Evolutionary conservation across 768 basidiomycete genomes (phyloP).

Genomic region (Cystobasidiopsis lactophilus): DNA sequence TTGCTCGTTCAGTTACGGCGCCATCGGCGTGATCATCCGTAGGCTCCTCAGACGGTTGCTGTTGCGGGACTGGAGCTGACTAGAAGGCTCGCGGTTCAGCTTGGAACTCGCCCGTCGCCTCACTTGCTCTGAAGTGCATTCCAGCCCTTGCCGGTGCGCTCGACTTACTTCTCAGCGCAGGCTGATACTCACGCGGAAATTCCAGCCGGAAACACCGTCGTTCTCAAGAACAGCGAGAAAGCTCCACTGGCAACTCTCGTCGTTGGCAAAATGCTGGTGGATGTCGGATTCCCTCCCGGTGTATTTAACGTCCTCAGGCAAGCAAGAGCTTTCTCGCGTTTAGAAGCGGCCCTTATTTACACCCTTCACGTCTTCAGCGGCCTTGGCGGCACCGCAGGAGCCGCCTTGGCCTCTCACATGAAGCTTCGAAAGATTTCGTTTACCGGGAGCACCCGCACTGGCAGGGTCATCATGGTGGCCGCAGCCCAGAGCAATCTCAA

Average conservation of each 20-base stretch:
- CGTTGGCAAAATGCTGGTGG: too few relatives aligned
- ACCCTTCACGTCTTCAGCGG: conserved; percentile 14
- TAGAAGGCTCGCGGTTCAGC: neutral
- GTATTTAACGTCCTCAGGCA: too few relatives aligned
- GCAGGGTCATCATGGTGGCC: conserved; percentile 10
- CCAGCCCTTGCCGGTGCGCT: too few relatives aligned
- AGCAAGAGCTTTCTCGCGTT: too few relatives aligned
- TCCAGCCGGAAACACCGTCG: conserved; percentile 18
- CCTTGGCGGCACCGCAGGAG: conserved; percentile 10
- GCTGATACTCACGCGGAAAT: too few relatives aligned
- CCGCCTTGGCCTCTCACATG: conserved; percentile 11
- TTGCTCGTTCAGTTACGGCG: too few relatives aligned
- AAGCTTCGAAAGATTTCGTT: conserved; percentile 19
- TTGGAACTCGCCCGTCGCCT: neutral
- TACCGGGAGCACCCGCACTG: conserved; percentile 14
- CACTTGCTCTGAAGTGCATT: conserved; percentile 4
- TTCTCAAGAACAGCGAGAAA: conserved; percentile 17
- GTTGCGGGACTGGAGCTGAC: neutral
- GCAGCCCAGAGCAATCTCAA: conserved; percentile 19
- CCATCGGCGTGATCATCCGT: neutral
- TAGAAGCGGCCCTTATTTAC: neutral
- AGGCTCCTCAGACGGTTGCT: neutral
- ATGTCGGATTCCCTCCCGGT: too few relatives aligned
- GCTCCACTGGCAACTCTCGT: too few relatives aligned
- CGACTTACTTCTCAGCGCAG: conserved; percentile 11